Percentiles rank a stretch among this genome's conserved stretches.
Conservation (phyloP, 179 eudicot genomes). For the Nepenthes alata region DNA sequence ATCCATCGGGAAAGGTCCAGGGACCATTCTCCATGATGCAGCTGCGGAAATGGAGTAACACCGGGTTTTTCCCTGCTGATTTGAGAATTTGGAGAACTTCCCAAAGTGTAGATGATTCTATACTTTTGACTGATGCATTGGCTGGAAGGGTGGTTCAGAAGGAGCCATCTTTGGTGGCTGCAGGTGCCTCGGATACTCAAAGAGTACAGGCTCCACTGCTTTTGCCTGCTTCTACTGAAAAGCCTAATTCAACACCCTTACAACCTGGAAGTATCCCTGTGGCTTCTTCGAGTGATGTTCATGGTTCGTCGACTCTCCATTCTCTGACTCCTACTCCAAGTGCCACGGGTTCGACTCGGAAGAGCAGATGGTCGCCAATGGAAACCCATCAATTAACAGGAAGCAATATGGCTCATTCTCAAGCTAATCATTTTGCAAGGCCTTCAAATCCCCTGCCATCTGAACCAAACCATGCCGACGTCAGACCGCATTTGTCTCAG, state of each 20-base stretch:
- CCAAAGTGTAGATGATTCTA: constrained; percentile 47
- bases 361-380: constrained; percentile 27
- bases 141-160: constrained; percentile 64
- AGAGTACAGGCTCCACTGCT: not conserved
- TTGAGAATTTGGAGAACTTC: constrained; percentile 59
- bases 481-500: not conserved
- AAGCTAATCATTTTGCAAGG: not conserved
- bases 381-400: constrained; percentile 1
- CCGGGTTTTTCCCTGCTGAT: constrained; percentile 74
- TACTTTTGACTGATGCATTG: constrained; percentile 69
- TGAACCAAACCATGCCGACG: not conserved
- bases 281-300: constrained; percentile 20
- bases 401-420: constrained; percentile 19
- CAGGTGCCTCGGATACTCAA: constrained; percentile 10
- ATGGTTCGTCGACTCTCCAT: constrained; percentile 40
- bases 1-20: constrained; percentile 84
- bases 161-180: constrained; percentile 11
- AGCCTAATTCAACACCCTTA: not conserved
- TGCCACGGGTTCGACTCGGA: constrained; percentile 25
- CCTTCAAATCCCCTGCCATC: constrained; percentile 1
- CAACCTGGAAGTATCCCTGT: constrained; percentile 15
- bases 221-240: not conserved
- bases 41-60: constrained; percentile 89
- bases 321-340: constrained; percentile 56
- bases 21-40: constrained; percentile 90